Percentiles rank a stretch among this genome's conserved stretches.
phyloP scores from a whole-genome alignment of 2,329 filamentous ascomycete species.

The Colletotrichum falcatum region DNA sequence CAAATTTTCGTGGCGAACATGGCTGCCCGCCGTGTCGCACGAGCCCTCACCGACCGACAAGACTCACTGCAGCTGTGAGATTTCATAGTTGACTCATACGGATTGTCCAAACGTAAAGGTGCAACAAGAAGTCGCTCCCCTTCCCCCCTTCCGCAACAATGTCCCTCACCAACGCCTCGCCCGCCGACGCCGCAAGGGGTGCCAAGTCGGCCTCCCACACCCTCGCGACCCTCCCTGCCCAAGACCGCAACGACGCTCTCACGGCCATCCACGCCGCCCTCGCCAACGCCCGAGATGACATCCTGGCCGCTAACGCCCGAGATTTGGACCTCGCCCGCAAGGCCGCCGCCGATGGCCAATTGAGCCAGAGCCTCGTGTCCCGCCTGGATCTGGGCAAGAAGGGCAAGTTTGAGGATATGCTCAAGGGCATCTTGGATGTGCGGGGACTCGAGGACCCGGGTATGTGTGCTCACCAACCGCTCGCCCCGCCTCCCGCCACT shows the following conservation, averaged over 20 bases:
- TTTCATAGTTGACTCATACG: slow-evolving; percentile 35
- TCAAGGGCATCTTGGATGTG: slow-evolving; percentile 93
- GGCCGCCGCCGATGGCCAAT: slow-evolving; percentile 78
- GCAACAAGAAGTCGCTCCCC: not conserved
- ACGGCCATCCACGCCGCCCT: slow-evolving; percentile 86
- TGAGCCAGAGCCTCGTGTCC: slow-evolving; percentile 87
- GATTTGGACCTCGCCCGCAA: slow-evolving; percentile 82
- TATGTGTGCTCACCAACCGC: slow-evolving; percentile 55
- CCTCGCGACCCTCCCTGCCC: slow-evolving; percentile 81
- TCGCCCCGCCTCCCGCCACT: not conserved
- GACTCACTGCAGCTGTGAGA: slow-evolving; percentile 1
- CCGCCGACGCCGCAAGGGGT: slow-evolving; percentile 79
- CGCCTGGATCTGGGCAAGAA: slow-evolving; percentile 86
- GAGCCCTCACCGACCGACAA: not conserved
- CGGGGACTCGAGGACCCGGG: slow-evolving; percentile 85
- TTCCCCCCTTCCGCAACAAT: slow-evolving; percentile 60
- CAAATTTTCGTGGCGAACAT: slow-evolving; percentile 33
- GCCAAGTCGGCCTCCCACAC: slow-evolving; percentile 86
- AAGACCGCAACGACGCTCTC: slow-evolving; percentile 85
- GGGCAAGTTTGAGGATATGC: slow-evolving; percentile 98
- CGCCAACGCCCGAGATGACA: slow-evolving; percentile 73
- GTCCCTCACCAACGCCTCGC: slow-evolving; percentile 90
- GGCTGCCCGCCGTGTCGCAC: slow-evolving; percentile 16
- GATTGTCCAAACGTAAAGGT: slow-evolving; percentile 8
- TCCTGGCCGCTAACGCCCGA: slow-evolving; percentile 86